Conservation (phyloP, 192 early-diverging fungal species). For the Coemansia sp. region DNA sequence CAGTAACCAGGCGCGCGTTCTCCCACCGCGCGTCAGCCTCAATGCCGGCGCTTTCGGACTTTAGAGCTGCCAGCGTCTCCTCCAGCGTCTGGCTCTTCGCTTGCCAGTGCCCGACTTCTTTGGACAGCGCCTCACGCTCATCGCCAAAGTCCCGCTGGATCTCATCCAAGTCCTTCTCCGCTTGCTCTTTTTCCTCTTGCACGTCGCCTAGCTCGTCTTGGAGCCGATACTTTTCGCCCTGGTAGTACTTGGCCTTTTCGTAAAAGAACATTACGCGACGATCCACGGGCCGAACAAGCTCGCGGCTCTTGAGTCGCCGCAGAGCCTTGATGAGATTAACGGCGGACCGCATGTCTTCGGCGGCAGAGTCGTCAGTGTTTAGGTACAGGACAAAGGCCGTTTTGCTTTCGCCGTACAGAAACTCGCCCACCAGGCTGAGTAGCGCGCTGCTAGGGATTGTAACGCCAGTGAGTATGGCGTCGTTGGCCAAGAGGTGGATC, state of each 20-base stretch:
- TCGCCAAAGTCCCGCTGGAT: conserved; percentile 53
- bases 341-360: conserved; percentile 13
- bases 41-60: conserved; percentile 25
- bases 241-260: conserved; percentile 59
- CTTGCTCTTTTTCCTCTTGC: conserved; percentile 42
- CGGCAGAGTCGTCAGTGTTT: conserved; percentile 25
- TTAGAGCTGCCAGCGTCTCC: conserved; percentile 22
- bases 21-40: conserved; percentile 52
- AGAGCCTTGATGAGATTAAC: conserved; percentile 32
- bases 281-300: conserved; percentile 36
- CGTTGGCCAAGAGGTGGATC: conserved; percentile 46
- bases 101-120: conserved; percentile 55
- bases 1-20: conserved; percentile 46
- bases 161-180: conserved; percentile 53
- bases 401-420: conserved; percentile 51
- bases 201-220: conserved; percentile 43
- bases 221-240: conserved; percentile 52
- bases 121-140: conserved; percentile 42
- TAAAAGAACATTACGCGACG: conserved; percentile 54
- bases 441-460: conserved; percentile 39
- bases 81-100: conserved; percentile 37
- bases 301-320: conserved; percentile 49
- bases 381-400: conserved; percentile 49
- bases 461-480: conserved; percentile 33
- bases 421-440: conserved; percentile 35